These are phyloP conservation scores for Candida gorgasii DNA, from an alignment of 805 yeast species.

Conservation along the genomic window DNA sequence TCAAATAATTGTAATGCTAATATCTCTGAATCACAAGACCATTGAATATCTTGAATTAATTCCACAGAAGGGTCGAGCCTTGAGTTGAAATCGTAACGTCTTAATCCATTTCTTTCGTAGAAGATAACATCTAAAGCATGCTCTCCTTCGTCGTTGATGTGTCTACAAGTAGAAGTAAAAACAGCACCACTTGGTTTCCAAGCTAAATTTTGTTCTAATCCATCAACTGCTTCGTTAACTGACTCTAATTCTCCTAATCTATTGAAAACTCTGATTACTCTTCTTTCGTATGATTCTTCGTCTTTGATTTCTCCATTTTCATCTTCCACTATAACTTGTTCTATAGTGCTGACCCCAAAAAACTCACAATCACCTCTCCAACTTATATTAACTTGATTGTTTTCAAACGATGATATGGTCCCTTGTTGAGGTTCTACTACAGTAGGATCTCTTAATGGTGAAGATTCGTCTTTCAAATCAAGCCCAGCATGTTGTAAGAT, in stretches of 20 bases:
- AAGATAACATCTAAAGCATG: constrained; percentile 60
- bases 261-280: constrained; percentile 80
- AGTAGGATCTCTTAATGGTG: constrained; percentile 80
- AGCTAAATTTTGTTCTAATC: constrained; percentile 67
- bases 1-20: constrained; percentile 65
- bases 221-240: constrained; percentile 87
- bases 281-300: constrained; percentile 45
- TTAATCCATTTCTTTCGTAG: constrained; percentile 89
- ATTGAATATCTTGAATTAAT: constrained; percentile 53
- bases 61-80: constrained; percentile 53
- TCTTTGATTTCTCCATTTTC: constrained; percentile 18
- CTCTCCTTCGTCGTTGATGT: constrained; percentile 55
- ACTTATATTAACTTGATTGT: constrained; percentile 50
- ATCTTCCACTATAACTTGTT: constrained; percentile 45
- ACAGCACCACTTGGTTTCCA: constrained; percentile 93
- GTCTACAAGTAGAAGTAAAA: constrained; percentile 79
- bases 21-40: constrained; percentile 83
- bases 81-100: constrained; percentile 82
- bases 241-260: constrained; percentile 78
- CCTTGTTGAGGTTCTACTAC: constrained; percentile 76
- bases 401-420: constrained; percentile 55
- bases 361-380: constrained; percentile 97
- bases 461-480: constrained; percentile 56
- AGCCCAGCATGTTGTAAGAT: constrained; percentile 67
- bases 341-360: constrained; percentile 68